Evolutionary conservation across 306 rosid genomes (phyloP), one percentile per base, ranked within the genome.

Genomic region (Prunus davidiana): DNA sequence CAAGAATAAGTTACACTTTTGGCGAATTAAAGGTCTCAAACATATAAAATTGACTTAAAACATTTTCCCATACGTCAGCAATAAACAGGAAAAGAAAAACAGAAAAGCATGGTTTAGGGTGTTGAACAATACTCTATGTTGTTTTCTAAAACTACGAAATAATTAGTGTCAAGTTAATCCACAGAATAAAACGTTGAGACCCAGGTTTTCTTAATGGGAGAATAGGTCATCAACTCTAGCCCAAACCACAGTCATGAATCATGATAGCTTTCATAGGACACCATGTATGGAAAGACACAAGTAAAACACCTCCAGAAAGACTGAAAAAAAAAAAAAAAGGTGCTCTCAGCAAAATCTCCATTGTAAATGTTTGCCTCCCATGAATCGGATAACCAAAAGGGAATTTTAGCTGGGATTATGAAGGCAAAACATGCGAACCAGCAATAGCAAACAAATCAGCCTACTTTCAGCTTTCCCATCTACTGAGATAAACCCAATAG

Each of bases 341-440:
- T 76, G 76, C 68, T 73, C 73, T 69, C 81, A 65, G 79, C 72
- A 25, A 64, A 78, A 80, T 70, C 61, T 69, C 73, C 79, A 45
- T 14, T 3, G 49, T 51, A 8, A 28, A 64, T 67, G 11, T 70
- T 68, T 64, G 76, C 84, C 76, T 52, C 64, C 78, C 67, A 79
- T 72, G 78, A 83, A 84, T 76, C 89, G 83, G 82, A 84, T 79
- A 78, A 83, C 84, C 52, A 71, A 70, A 67, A 46, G 56, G 77
- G 46, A 64, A 77, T 65, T 80, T 73, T 84, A 78, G 80, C 84
- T 50, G 86, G 87, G 88, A 82, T 82, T 86, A 79, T 51, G 88
- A 79, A 81, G 84, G 89, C 81, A 82, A n/a, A 69, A 45, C 49
- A 50, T 18, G 69, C 58, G 8, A 51, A 73, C 18, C 18, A 47